Base-by-base conservation (phyloP, 164 flowering plant species). In the Umbellularia californica region DNA sequence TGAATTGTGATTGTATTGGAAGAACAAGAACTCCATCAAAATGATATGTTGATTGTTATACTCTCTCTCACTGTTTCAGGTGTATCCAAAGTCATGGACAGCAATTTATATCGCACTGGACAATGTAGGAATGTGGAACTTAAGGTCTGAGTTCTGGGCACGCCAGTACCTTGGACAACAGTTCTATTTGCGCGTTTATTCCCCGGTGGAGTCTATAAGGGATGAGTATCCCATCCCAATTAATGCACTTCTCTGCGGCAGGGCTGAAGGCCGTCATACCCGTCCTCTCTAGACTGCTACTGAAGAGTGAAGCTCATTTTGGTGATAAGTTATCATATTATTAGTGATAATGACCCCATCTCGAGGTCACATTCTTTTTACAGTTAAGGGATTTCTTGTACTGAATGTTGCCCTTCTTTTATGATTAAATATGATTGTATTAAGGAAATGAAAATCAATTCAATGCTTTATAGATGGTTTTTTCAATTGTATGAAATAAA, bases 101-200 rank as follows among this genome's bases (percentile, higher is more conserved):
- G 90, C 98, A 0, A 78, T 91, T 0, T 93, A 89, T 50, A 67
- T 93, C 1, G 77, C 90, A 69, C 85, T 93, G 0, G 98, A 93
- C 72, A 93, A 93, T 64, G 89, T 86, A 11, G 98, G 98, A 17
- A 93, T 91, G 98, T 93, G 98, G 98, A 93, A 94, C 74, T 20
- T 94, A 74, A 87, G 98, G 73, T 71, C 81, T 3, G 88, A 94
- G 79, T 80, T 73, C 50, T 94, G 95, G 97, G 88, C 90, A 52
- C 76, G 94, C 28, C 95, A 88, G 71, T 92, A 90, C 77, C 86
- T 92, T 0, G 98, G 98, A 2, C 91, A 92, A 65, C 98, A 94
- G 63, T 88, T 90, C 62, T 94, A 92, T 68, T 70, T 94, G 22
- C 83, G 95, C 3, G 95, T 94, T 25, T 87, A 88, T 67, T 62